These are phyloP conservation scores for Boletus fagicola DNA, from an alignment of 768 basidiomycete genomes.

Conservation along the genomic window DNA sequence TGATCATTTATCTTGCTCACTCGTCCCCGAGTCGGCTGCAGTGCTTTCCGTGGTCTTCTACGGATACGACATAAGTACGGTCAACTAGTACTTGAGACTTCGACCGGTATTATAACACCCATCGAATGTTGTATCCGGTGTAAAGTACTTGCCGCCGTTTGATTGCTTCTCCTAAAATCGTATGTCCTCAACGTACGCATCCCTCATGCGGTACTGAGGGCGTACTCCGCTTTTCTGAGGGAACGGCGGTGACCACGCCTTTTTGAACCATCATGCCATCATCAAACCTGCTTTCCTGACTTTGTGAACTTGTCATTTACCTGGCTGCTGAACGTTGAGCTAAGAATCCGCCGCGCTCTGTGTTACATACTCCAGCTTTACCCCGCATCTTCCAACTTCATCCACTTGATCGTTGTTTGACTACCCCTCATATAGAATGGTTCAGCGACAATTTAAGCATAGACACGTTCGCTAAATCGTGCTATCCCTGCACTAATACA, in stretches of 20 bases:
- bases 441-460: conserved; percentile 5
- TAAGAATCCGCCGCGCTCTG: not conserved
- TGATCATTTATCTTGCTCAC: conserved; percentile 3
- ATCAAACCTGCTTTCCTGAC: not conserved
- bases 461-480: conserved; percentile 33
- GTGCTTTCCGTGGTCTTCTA: not conserved
- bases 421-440: not conserved
- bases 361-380: not conserved
- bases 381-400: not conserved
- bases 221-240: not conserved
- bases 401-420: not conserved
- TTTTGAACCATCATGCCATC: not conserved
- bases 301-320: not conserved
- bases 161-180: not conserved
- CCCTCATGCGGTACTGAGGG: not conserved
- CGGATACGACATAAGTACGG: not conserved
- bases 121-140: conserved; percentile 3
- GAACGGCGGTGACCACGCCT: not conserved
- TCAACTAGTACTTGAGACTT: not conserved
- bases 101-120: not conserved
- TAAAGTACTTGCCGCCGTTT: not conserved
- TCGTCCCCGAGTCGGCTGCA: not conserved
- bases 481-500: not conserved
- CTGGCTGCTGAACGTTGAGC: not conserved
- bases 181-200: not conserved